Evolutionary conservation across 2,329 filamentous ascomycete species (phyloP).

Genomic region (Chrysoporthe puriensis): DNA sequence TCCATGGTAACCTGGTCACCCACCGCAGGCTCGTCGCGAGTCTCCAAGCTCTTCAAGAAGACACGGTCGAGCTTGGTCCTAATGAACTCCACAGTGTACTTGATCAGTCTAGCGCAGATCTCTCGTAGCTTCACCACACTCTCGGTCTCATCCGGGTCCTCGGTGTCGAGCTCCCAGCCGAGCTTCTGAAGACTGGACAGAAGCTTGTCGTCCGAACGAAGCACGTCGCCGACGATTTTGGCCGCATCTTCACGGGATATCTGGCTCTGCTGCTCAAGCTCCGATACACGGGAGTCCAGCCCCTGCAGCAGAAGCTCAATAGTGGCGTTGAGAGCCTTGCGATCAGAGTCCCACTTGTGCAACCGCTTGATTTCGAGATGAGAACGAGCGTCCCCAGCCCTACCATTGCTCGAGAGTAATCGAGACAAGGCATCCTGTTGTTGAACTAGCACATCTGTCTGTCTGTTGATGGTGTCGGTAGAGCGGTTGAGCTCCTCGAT

Average conservation of each 20-base stretch:
- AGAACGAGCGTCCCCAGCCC: conserved; percentile 39
- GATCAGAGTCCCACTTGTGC: conserved; percentile 45
- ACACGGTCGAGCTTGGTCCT: conserved; percentile 59
- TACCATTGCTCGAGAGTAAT: conserved; percentile 50
- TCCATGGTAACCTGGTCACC: conserved; percentile 35
- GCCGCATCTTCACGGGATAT: conserved; percentile 49
- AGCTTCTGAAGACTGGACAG: conserved; percentile 69
- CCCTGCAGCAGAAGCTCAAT: conserved; percentile 54
- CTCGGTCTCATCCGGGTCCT: conserved; percentile 55
- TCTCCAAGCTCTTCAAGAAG: conserved; percentile 53
- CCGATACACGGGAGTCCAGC: conserved; percentile 50
- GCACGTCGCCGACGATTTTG: conserved; percentile 51
- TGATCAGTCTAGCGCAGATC: conserved; percentile 60
- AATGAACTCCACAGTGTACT: conserved; percentile 58
- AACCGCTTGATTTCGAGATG: conserved; percentile 41
- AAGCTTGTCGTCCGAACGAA: conserved; percentile 67
- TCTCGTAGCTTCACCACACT: conserved; percentile 62
- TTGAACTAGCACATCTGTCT: conserved; percentile 62
- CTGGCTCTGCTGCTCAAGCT: conserved; percentile 56
- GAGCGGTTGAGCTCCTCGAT: conserved; percentile 67
- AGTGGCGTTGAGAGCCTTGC: conserved; percentile 46
- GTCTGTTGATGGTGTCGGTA: conserved; percentile 65
- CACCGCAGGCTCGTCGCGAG: conserved; percentile 27
- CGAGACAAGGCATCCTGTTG: conserved; percentile 65
- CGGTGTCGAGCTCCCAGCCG: conserved; percentile 60